phyloP scores from a whole-genome alignment of 108 stramenopile genomes.

The Conticribra weissflogii region DNA sequence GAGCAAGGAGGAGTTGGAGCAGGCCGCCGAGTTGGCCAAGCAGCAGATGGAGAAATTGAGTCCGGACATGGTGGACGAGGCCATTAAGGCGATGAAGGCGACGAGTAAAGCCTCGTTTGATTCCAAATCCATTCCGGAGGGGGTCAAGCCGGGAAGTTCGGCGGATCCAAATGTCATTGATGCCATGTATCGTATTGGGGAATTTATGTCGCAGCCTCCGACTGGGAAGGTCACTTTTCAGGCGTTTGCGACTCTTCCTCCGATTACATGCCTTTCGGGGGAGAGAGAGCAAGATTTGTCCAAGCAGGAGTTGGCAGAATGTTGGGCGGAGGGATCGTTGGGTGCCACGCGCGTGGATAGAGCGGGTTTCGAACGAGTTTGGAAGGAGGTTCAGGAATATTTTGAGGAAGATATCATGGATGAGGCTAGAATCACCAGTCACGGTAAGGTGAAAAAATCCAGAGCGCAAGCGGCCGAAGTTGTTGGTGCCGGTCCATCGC shows the following conservation, averaged over 20 bases:
- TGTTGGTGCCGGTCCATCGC: slow-evolving; percentile 8
- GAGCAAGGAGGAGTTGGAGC: slow-evolving; percentile 45
- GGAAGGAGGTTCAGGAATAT: slow-evolving; percentile 82
- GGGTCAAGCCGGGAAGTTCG: slow-evolving; percentile 48
- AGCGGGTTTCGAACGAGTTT: slow-evolving; percentile 70
- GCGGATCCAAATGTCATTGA: slow-evolving; percentile 68
- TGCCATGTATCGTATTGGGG: slow-evolving; percentile 66
- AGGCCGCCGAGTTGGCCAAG: slow-evolving; percentile 48
- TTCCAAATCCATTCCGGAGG: slow-evolving; percentile 25
- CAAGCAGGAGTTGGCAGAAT: slow-evolving; percentile 61
- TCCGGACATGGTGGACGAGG: slow-evolving; percentile 57
- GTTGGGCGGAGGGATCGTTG: slow-evolving; percentile 69
- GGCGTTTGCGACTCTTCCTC: slow-evolving; percentile 67
- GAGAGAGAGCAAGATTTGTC: slow-evolving; percentile 62
- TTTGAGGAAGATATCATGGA: slow-evolving; percentile 77
- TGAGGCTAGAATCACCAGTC: slow-evolving; percentile 44
- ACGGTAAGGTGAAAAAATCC: slow-evolving; percentile 42
- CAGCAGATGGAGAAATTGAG: slow-evolving; percentile 55
- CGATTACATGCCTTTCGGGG: slow-evolving; percentile 59
- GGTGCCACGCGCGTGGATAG: slow-evolving; percentile 70
- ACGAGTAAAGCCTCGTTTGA: slow-evolving; percentile 27
- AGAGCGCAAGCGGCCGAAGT: slow-evolving; percentile 18
- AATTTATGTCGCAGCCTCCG: slow-evolving; percentile 63
- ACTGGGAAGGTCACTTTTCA: slow-evolving; percentile 68
- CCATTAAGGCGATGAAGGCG: slow-evolving; percentile 49